phyloP scores from a whole-genome alignment of 225 moss, liverwort and hornwort genomes.

The Sphagnum contortum region DNA sequence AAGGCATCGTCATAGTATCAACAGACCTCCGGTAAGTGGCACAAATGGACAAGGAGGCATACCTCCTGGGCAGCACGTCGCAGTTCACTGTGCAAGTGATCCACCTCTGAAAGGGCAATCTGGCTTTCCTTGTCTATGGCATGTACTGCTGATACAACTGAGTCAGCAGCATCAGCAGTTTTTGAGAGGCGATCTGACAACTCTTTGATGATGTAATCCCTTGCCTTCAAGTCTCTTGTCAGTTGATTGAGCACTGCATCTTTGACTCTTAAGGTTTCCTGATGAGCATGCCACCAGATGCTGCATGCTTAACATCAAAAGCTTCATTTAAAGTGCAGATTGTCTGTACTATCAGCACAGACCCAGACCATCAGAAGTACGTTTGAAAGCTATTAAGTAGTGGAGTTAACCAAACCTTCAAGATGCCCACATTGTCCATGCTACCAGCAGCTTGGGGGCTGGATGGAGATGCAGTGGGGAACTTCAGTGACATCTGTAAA shows the following conservation, averaged over 20 bases:
- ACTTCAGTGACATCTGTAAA: constrained; percentile 46
- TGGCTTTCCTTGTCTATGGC: constrained; percentile 46
- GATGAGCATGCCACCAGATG: constrained; percentile 1
- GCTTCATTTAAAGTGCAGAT: neutral
- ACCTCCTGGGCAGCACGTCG: constrained; percentile 58
- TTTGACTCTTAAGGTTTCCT: constrained; percentile 80
- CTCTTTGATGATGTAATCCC: constrained; percentile 64
- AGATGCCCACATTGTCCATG: constrained; percentile 41
- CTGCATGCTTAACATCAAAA: neutral
- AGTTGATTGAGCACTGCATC: constrained; percentile 75
- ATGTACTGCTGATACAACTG: constrained; percentile 45
- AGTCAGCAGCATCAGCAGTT: constrained; percentile 56
- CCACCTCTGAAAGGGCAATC: constrained; percentile 38
- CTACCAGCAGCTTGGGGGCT: constrained; percentile 16
- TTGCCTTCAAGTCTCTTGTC: constrained; percentile 55
- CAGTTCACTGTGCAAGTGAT: constrained; percentile 40
- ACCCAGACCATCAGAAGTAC: no score
- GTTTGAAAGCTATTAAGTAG: no score
- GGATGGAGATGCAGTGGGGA: constrained; percentile 16
- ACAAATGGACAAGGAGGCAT: neutral
- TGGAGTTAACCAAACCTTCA: constrained; percentile 37
- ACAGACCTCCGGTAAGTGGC: no score
- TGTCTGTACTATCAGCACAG: no score
- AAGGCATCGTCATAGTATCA: no score
- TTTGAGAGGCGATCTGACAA: constrained; percentile 57